Conservation (phyloP, 1,284 basidiomycete genomes). For the Apiotrichum sp. region DNA sequence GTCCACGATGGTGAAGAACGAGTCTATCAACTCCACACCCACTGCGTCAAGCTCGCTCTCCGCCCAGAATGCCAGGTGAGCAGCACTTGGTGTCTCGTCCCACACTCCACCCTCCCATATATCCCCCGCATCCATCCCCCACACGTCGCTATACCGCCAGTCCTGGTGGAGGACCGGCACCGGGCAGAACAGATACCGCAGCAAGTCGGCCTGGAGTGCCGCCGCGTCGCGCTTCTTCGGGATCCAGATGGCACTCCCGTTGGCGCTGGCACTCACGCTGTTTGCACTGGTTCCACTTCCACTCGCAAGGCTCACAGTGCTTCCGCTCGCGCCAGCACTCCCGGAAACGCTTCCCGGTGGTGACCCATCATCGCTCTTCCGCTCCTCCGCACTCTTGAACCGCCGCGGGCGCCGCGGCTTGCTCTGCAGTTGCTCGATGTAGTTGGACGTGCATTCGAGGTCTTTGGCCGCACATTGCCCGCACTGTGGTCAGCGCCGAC, state of each 20-base stretch:
- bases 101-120: conserved; percentile 39
- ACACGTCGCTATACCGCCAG: conserved; percentile 38
- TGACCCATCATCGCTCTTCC: background rate
- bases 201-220: conserved; percentile 25
- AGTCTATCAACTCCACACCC: conserved; percentile 78
- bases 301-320: too few species aligned
- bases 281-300: background rate
- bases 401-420: conserved; percentile 24
- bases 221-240: background rate
- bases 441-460: conserved; percentile 34
- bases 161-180: conserved; percentile 28
- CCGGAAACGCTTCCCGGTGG: background rate
- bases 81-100: conserved; percentile 32
- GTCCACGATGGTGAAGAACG: conserved; percentile 66
- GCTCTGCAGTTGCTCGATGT: conserved; percentile 35
- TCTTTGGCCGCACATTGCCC: conserved; percentile 32
- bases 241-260: background rate
- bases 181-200: conserved; percentile 43
- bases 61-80: conserved; percentile 23
- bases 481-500: conserved; percentile 29
- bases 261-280: background rate
- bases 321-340: background rate
- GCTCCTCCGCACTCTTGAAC: conserved; percentile 6
- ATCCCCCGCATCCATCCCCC: conserved; percentile 28
- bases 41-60: conserved; percentile 53